Evolutionary conservation across 371 early-diverging fungal genomes (phyloP).

Genomic region (Mortierella sp.): DNA sequence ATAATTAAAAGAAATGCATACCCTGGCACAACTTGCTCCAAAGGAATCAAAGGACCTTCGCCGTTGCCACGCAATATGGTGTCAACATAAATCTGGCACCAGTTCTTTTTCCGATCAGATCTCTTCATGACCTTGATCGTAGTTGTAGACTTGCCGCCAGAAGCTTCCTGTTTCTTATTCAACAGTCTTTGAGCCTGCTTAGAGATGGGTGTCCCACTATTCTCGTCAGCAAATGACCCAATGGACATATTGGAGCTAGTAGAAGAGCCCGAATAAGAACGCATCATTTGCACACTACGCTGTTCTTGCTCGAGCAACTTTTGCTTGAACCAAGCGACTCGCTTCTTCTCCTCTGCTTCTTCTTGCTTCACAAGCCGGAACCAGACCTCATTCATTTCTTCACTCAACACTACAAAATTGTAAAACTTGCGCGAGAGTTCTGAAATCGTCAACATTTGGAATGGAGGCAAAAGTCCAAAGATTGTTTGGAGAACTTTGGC

Average conservation of each 20-base stretch:
- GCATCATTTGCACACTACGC: conserved; percentile 47
- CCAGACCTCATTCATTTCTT: conserved; percentile 58
- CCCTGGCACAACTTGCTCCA: conserved; percentile 30
- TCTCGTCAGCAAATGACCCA: conserved; percentile 20
- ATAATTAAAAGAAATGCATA: conserved; percentile 23
- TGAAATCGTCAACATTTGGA: conserved; percentile 53
- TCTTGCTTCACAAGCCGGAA: conserved; percentile 50
- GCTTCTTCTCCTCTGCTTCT: conserved; percentile 46
- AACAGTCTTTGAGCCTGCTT: conserved; percentile 48
- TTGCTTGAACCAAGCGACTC: conserved; percentile 37
- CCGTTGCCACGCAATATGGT: conserved; percentile 47
- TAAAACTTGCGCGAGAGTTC: conserved; percentile 55
- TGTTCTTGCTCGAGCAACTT: conserved; percentile 49
- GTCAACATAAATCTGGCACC: conserved; percentile 56
- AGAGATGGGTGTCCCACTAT: conserved; percentile 21
- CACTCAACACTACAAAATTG: conserved; percentile 46
- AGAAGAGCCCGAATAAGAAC: conserved; percentile 48
- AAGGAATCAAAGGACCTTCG: conserved; percentile 25
- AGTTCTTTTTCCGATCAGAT: conserved; percentile 48
- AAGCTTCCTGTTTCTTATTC: conserved; percentile 43
- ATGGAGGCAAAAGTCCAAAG: conserved; percentile 40
- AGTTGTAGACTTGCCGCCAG: conserved; percentile 14
- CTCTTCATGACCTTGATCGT: conserved; percentile 47
- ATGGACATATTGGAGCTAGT: conserved; percentile 31
- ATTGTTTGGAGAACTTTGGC: conserved; percentile 34